Base-by-base conservation (phyloP, 2,329 filamentous ascomycete genomes). In the Pseudocercospora fijiensis region DNA sequence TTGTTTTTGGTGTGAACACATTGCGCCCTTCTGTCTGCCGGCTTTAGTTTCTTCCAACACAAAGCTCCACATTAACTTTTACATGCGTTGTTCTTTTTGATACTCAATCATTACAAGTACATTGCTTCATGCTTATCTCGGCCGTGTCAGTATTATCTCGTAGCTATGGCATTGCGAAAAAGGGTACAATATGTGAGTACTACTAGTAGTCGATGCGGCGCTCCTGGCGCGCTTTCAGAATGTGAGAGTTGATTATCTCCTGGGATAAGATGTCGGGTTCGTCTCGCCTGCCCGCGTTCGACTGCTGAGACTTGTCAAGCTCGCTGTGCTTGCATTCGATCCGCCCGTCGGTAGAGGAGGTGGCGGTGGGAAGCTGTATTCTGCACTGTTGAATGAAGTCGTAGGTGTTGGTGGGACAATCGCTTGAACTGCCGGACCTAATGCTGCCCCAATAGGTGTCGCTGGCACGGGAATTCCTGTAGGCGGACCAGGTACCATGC, bases 381-480 rank as follows among this genome's bases (percentile, higher is more conserved):
- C 71, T 13, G 66, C 58, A n/a, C 65, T 64, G 24, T 58, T 53
- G 27, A 58, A 41, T 22, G 61, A 59, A 7, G 65, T 64, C 20
- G 59, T 67, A 24, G 55, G 68, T 45, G 56, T 67, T 59, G 66
- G 69, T 20, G 67, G 65, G 20, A 67, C 65, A 0, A 92, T 97
- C 0, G 93, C 92, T 77, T 96, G 92, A 60, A 92, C 91, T 20
- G 93, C 93, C 5, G 93, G 92, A 0, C 93, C 94, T 4, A 97
- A 82, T 1, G 93, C 93, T 16, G 92, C 93, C 71, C 91, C 95
- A 66, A 96, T 85, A 7, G 94, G 93, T 1, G 93, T 97, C 72
- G 95, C 92, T 8, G 93, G 92, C 41, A 92, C 79, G 10, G 85
- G 82, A 2, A 56, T 28, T 56, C 53, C 53, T 10, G 53, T 56